Evolutionary conservation across 2,329 filamentous ascomycete genomes (phyloP).

Genomic region (Colletotrichum tanaceti): DNA sequence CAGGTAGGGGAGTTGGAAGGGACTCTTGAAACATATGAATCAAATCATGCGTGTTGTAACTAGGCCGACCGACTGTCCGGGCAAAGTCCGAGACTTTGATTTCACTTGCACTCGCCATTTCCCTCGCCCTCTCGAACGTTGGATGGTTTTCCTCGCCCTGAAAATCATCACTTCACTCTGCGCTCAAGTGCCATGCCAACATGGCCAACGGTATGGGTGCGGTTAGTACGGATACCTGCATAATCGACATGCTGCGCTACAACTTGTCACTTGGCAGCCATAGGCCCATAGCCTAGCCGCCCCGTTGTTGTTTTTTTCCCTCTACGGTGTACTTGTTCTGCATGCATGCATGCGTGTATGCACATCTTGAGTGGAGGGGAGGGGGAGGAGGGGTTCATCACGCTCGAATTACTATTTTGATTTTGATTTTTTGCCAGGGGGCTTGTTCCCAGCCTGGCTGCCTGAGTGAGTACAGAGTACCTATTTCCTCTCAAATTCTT

Average conservation of each 20-base stretch:
- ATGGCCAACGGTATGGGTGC: constrained; percentile 6
- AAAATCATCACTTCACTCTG: constrained; percentile 15
- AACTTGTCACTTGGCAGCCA: constrained; percentile 29
- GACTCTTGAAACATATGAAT: no score
- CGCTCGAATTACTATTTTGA: constrained; percentile 15
- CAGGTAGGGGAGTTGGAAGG: no score
- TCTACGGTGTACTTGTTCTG: neutral
- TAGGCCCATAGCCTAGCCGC: constrained; percentile 11
- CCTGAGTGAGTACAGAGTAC: no score
- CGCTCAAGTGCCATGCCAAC: neutral
- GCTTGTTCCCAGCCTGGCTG: neutral
- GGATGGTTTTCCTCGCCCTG: constrained; percentile 15
- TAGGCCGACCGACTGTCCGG: no score
- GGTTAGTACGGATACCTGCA: constrained; percentile 21
- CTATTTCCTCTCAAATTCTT: neutral
- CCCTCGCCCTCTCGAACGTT: neutral
- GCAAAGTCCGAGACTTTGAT: constrained; percentile 1
- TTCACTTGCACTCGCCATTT: neutral
- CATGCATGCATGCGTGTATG: constrained; percentile 12
- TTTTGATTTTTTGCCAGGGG: neutral
- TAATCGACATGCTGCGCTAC: constrained; percentile 27
- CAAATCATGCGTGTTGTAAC: no score
- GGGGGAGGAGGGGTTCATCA: neutral
- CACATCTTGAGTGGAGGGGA: constrained; percentile 13
- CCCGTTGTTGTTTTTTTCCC: constrained; percentile 15